Percentiles rank a stretch among this genome's conserved stretches.
Conservation (phyloP, 2,329 filamentous ascomycete species). For the Aspergillus aculeatus region DNA sequence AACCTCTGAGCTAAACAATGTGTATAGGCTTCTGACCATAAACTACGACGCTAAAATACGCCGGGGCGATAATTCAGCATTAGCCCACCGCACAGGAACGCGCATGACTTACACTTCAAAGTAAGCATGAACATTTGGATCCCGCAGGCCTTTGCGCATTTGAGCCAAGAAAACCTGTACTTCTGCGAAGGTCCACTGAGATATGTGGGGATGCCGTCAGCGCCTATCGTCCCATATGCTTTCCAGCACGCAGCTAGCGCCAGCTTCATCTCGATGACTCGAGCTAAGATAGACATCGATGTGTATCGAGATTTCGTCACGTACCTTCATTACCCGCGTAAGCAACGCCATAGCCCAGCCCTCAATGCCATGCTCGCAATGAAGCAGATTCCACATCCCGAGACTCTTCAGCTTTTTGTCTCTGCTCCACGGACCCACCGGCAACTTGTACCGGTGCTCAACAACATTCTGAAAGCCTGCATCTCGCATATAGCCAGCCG, state of each 20-base stretch:
- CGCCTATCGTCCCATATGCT: neutral
- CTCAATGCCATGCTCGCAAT: conserved; percentile 31
- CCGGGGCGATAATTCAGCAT: neutral
- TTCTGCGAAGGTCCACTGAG: conserved; percentile 23
- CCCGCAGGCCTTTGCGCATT: conserved; percentile 24
- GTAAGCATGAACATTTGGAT: conserved; percentile 22
- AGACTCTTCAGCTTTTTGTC: conserved; percentile 29
- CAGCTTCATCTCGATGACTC: neutral
- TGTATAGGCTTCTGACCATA: conserved; percentile 18
- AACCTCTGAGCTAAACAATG: neutral
- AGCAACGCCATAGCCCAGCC: conserved; percentile 34
- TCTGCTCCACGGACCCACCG: conserved; percentile 31
- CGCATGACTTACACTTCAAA: conserved; percentile 23
- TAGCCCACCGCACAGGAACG: neutral
- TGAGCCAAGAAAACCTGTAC: conserved; percentile 24
- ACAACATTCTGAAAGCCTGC: conserved; percentile 31
- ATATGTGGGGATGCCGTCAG: neutral
- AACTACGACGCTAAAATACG: conserved; percentile 13
- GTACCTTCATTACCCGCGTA: conserved; percentile 30
- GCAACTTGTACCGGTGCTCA: conserved; percentile 30
- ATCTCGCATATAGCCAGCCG: conserved; percentile 26
- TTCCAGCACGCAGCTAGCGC: neutral
- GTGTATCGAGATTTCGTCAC: neutral
- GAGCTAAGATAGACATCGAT: neutral
- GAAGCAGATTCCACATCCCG: conserved; percentile 27